phyloP scores from a whole-genome alignment of 1,284 basidiomycete species.

The Moesziomyces parantarcticus region DNA sequence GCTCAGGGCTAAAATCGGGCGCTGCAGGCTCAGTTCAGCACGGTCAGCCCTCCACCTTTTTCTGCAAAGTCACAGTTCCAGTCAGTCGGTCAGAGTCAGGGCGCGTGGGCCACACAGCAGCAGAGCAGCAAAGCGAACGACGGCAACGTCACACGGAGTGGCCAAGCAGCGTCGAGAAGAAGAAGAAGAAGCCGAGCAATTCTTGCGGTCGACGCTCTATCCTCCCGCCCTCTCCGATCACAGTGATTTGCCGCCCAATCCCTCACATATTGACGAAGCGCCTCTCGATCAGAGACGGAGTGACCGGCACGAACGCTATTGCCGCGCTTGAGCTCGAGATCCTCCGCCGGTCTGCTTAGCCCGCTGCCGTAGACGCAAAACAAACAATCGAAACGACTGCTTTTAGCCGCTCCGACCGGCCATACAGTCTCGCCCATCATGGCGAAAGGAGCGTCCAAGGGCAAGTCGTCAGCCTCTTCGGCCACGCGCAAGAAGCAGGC shows the following conservation, averaged over 20 bases:
- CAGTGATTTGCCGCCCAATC: no score
- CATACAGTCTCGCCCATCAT: slow-evolving; percentile 9
- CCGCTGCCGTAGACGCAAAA: not conserved
- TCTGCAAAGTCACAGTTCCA: not conserved
- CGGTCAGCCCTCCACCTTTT: not conserved
- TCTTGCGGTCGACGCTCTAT: not conserved
- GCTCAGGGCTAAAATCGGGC: no score
- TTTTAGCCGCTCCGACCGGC: not conserved
- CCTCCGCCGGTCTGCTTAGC: not conserved
- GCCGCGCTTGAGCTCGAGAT: no score
- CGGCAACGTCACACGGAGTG: not conserved
- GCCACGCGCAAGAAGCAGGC: slow-evolving; percentile 67
- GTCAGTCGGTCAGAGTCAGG: no score
- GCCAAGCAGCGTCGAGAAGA: not conserved
- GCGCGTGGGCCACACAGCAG: not conserved
- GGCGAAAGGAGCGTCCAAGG: slow-evolving; percentile 47
- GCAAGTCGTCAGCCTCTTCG: slow-evolving; percentile 65
- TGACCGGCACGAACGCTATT: no score
- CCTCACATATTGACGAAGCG: no score
- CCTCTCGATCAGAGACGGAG: no score
- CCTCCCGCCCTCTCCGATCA: not conserved
- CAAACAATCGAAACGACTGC: not conserved
- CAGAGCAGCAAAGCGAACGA: no score
- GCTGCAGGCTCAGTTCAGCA: not conserved
- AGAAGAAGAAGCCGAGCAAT: not conserved